These are phyloP conservation scores for Elaphomyces granulatus DNA, from an alignment of 495 filamentous ascomycete species.

Conservation along the genomic window DNA sequence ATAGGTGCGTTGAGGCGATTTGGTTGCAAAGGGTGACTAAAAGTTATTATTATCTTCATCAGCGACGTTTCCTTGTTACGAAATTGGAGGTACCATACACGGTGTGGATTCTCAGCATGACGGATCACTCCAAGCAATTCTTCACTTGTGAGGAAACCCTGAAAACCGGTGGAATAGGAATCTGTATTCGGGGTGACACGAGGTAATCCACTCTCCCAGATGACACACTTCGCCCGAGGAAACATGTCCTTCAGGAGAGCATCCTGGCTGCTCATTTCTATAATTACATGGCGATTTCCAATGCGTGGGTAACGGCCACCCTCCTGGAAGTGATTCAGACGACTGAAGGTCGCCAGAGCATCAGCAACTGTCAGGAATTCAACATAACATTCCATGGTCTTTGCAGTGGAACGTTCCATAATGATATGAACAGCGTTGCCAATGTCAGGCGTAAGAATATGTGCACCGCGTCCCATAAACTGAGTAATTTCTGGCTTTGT, in stretches of 20 bases:
- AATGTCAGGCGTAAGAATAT: conserved; percentile 35
- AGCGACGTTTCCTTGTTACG: too few relatives aligned
- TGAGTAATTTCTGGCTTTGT: conserved; percentile 53
- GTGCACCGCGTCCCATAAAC: conserved; percentile 53
- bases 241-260: conserved; percentile 53
- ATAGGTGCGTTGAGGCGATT: conserved; percentile 57
- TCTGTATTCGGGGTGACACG: conserved; percentile 25
- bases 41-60: too few relatives aligned
- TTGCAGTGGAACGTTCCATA: conserved; percentile 64
- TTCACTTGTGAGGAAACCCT: conserved; percentile 53
- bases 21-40: conserved; percentile 48
- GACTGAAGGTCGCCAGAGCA: conserved; percentile 31
- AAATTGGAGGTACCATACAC: too few relatives aligned
- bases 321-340: conserved; percentile 28
- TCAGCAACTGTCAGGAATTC: conserved; percentile 45
- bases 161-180: conserved; percentile 50
- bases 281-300: conserved; percentile 48
- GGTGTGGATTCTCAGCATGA: conserved; percentile 51
- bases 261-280: conserved; percentile 45
- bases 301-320: conserved; percentile 38
- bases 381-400: conserved; percentile 64
- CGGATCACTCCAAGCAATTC: conserved; percentile 53
- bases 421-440: conserved; percentile 63
- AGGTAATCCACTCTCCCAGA: conserved; percentile 41
- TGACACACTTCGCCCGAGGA: conserved; percentile 47